phyloP scores from a whole-genome alignment of 257 asterid species.

The Jacaranda copaia region DNA sequence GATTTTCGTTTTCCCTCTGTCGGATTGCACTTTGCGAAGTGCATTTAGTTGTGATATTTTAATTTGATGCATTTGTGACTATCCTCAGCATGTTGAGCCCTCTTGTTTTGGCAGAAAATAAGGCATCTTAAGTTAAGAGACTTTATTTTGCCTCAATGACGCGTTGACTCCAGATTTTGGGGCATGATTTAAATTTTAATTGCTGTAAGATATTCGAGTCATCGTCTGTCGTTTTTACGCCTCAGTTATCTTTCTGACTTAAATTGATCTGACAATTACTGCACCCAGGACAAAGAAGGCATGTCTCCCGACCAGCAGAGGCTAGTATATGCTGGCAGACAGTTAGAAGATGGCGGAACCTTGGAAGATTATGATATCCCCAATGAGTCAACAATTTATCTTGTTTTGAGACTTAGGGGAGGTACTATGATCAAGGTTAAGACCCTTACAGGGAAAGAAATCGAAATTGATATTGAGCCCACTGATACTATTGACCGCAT shows the following conservation, averaged over 20 bases:
- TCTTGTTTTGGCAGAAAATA: background rate
- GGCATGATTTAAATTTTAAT: background rate
- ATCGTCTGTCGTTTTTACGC: background rate
- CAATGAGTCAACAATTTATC: constrained; percentile 73
- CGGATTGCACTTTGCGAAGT: background rate
- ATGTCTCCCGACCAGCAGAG: constrained; percentile 83
- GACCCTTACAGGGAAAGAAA: constrained; percentile 75
- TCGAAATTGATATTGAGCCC: constrained; percentile 74
- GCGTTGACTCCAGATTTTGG: background rate
- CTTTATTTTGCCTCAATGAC: background rate
- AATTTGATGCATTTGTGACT: background rate
- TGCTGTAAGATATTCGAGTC: background rate
- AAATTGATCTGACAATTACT: background rate
- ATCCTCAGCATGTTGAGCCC: background rate
- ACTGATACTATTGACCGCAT: constrained; percentile 75
- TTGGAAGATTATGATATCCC: constrained; percentile 74
- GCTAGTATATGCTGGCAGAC: constrained; percentile 76
- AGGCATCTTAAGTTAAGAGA: background rate
- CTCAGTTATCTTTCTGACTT: constrained; percentile 4
- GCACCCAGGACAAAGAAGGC: constrained; percentile 71
- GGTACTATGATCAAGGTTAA: constrained; percentile 85
- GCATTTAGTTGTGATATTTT: background rate
- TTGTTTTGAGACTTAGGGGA: constrained; percentile 72
- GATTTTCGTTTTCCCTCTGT: background rate
- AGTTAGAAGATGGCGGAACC: constrained; percentile 78